These are phyloP conservation scores for Vachellia pachyceras DNA, from an alignment of 306 rosid species.

Conservation along the genomic window DNA sequence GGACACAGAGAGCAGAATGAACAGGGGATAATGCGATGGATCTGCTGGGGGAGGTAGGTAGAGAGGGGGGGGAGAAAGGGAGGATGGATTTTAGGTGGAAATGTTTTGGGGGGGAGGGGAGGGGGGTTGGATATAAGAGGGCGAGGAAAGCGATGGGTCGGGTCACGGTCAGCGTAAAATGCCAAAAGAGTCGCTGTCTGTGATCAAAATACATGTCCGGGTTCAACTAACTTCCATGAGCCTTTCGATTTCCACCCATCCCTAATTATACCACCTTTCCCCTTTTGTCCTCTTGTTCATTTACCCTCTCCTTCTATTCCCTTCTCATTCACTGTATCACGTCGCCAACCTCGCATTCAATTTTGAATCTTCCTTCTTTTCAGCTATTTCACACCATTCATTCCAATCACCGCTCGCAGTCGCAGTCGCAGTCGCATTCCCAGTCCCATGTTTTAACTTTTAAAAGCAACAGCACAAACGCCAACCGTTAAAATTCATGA, in stretches of 20 bases:
- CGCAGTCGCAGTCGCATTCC: too few relatives aligned
- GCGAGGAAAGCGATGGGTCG: slow-evolving; percentile 17
- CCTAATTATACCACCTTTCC: slow-evolving; percentile 34
- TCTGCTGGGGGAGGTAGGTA: not conserved
- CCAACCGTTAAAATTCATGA: too few relatives aligned
- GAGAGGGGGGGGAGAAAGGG: not conserved
- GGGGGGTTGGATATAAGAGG: not conserved
- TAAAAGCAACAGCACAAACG: too few relatives aligned
- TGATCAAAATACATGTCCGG: slow-evolving; percentile 42
- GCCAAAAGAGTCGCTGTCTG: slow-evolving; percentile 48
- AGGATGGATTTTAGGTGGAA: not conserved
- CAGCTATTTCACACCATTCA: too few relatives aligned
- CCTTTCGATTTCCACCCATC: slow-evolving; percentile 12
- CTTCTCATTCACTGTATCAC: too few relatives aligned
- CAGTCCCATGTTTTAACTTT: too few relatives aligned
- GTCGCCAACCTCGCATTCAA: too few relatives aligned
- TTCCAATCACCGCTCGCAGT: too few relatives aligned
- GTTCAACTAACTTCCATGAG: slow-evolving; percentile 49
- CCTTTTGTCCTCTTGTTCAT: too few relatives aligned
- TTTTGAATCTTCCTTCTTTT: too few relatives aligned
- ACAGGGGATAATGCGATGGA: not conserved
- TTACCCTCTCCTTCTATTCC: too few relatives aligned
- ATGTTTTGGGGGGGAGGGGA: too few relatives aligned
- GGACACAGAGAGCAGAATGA: not conserved
- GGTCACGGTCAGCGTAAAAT: slow-evolving; percentile 41